phyloP scores from a whole-genome alignment of 176 grass and related monocot genomes.

The Aegilops bicornis region DNA sequence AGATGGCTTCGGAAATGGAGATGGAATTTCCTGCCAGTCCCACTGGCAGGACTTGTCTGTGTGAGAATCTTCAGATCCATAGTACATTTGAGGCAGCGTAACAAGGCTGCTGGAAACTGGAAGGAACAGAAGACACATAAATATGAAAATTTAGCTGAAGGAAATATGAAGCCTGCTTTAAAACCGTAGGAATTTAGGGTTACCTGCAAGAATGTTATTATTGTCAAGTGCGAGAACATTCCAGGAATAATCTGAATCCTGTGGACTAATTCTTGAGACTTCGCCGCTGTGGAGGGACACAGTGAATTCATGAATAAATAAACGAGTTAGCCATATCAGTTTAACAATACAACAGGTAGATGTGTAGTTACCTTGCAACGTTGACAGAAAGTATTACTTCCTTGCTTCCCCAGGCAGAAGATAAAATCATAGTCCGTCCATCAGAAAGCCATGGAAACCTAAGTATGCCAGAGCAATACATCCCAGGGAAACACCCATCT shows the following conservation, averaged over 20 bases:
- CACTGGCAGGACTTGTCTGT: not conserved
- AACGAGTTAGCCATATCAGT: not conserved
- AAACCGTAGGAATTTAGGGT: not conserved
- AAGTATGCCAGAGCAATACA: conserved; percentile 66
- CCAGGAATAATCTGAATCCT: conserved; percentile 70
- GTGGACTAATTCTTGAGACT: conserved; percentile 62
- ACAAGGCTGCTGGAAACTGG: conserved; percentile 16
- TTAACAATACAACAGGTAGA: not conserved
- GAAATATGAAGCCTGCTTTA: conserved; percentile 14
- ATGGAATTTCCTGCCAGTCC: not conserved
- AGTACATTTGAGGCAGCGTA: conserved; percentile 5
- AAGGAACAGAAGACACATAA: conserved; percentile 15
- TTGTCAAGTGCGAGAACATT: conserved; percentile 84
- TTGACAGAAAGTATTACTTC: conserved; percentile 82
- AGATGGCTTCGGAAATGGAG: conserved; percentile 58
- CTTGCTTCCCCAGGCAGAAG: conserved; percentile 83
- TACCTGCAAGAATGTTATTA: conserved; percentile 88
- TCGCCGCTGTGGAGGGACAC: conserved; percentile 46
- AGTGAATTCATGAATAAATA: conserved; percentile 21
- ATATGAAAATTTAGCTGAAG: conserved; percentile 23
- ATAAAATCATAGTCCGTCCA: conserved; percentile 78
- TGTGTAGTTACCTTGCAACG: conserved; percentile 55
- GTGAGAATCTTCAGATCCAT: conserved; percentile 16
- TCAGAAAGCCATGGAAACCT: conserved; percentile 83
- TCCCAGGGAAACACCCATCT: conserved; percentile 68